Conservation (phyloP, 2,329 filamentous ascomycete species). For the Beauveria australis region DNA sequence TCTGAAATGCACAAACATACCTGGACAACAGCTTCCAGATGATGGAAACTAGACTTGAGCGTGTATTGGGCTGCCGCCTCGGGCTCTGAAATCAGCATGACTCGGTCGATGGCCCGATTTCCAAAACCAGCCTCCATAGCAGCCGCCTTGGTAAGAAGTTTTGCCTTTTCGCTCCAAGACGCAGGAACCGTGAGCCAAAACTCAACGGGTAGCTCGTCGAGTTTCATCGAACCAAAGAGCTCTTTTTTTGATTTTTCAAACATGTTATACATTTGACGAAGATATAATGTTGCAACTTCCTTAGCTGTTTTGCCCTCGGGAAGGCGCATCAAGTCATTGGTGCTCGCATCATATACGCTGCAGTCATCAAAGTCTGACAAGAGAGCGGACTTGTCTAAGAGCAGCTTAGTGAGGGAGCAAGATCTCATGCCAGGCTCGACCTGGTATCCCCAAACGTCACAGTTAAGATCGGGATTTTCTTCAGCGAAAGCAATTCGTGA, state of each 20-base stretch:
- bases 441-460: not conserved
- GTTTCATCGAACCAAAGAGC: not conserved
- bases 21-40: conserved; percentile 42
- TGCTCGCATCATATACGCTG: not conserved
- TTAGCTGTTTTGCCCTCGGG: not conserved
- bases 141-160: conserved; percentile 9
- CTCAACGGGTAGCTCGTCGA: conserved; percentile 5
- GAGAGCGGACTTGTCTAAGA: not conserved
- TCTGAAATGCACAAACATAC: no score
- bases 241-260: not conserved
- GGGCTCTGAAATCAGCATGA: conserved; percentile 13
- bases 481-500: conserved; percentile 12
- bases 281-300: not conserved
- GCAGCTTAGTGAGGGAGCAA: not conserved
- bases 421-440: not conserved
- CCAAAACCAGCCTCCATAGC: not conserved
- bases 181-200: conserved; percentile 14
- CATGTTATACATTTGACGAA: not conserved
- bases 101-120: not conserved
- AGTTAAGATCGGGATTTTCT: conserved; percentile 12
- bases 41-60: conserved; percentile 5
- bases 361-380: not conserved
- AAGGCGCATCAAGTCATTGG: not conserved
- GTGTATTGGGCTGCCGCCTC: conserved; percentile 12
- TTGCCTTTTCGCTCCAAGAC: conserved; percentile 12